These are phyloP conservation scores for Eucalyptus marginata DNA, from an alignment of 345 rosid species.

Conservation along the genomic window DNA sequence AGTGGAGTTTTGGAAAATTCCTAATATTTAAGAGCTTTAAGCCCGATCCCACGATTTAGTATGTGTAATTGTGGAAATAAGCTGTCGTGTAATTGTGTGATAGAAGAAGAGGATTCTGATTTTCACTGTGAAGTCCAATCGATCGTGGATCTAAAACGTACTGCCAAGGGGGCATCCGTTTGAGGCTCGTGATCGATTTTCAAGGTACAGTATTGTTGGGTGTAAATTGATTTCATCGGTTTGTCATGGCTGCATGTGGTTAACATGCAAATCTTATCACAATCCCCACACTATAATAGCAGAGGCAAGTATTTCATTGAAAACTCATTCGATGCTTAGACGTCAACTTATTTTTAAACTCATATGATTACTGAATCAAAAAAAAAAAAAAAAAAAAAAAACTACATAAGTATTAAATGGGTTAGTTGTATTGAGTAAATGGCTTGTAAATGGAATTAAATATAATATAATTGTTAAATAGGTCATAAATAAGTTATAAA, in stretches of 20 bases:
- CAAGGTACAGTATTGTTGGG: not conserved
- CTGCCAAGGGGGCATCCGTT: not conserved
- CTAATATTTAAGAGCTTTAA: not conserved
- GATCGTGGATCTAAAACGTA: not conserved
- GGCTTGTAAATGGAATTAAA: too few relatives aligned
- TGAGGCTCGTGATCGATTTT: not conserved
- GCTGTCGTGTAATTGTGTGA: not conserved
- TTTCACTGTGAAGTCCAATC: not conserved
- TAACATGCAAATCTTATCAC: not conserved
- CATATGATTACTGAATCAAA: accelerated
- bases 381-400: too few relatives aligned
- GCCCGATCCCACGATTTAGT: not conserved
- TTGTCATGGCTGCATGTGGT: not conserved
- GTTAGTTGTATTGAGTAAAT: not conserved
- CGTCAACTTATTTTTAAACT: too few relatives aligned
- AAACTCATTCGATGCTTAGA: not conserved
- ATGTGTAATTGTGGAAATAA: not conserved
- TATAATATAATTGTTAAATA: too few relatives aligned
- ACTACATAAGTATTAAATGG: too few relatives aligned
- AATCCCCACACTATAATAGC: not conserved
- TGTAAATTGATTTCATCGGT: not conserved
- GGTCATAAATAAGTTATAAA: too few relatives aligned
- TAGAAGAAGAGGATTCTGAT: not conserved
- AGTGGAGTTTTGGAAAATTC: not conserved
- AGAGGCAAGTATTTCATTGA: not conserved